Evolutionary conservation across 139 green algal species (phyloP).

Genomic region (Tetraselmis chui): DNA sequence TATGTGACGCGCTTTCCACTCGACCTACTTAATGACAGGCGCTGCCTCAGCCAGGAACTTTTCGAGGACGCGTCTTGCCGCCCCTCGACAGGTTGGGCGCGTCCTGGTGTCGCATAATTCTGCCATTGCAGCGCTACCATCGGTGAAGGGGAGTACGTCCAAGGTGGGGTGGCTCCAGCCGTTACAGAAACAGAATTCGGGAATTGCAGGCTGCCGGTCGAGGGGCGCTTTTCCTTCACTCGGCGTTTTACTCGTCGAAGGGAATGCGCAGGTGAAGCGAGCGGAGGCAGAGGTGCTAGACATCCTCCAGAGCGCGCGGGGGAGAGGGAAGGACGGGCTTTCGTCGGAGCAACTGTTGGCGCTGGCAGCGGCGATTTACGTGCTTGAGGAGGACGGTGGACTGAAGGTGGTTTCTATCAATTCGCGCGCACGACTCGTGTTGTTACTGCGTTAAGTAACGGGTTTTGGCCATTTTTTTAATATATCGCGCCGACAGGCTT

Average conservation of each 20-base stretch:
- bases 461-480: background rate
- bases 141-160: background rate
- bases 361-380: slow-evolving; percentile 49
- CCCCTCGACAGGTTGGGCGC: too few relatives aligned
- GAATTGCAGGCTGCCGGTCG: too few relatives aligned
- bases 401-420: slow-evolving; percentile 41
- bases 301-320: slow-evolving; percentile 26
- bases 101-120: background rate
- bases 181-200: too few relatives aligned
- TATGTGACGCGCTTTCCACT: too few relatives aligned
- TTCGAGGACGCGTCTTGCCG: too few relatives aligned
- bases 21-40: too few relatives aligned
- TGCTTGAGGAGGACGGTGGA: slow-evolving; percentile 54
- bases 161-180: too few relatives aligned
- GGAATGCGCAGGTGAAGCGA: background rate
- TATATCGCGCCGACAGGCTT: background rate
- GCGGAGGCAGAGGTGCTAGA: slow-evolving; percentile 31
- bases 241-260: too few relatives aligned
- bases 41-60: too few relatives aligned
- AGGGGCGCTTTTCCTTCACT: too few relatives aligned
- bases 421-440: too few relatives aligned
- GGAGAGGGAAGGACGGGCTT: slow-evolving; percentile 57
- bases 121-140: background rate
- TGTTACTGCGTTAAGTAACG: background rate
- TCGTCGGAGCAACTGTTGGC: slow-evolving; percentile 23